Base-by-base conservation (phyloP, 2,329 filamentous ascomycete genomes). In the Colletotrichum lindemuthianum region DNA sequence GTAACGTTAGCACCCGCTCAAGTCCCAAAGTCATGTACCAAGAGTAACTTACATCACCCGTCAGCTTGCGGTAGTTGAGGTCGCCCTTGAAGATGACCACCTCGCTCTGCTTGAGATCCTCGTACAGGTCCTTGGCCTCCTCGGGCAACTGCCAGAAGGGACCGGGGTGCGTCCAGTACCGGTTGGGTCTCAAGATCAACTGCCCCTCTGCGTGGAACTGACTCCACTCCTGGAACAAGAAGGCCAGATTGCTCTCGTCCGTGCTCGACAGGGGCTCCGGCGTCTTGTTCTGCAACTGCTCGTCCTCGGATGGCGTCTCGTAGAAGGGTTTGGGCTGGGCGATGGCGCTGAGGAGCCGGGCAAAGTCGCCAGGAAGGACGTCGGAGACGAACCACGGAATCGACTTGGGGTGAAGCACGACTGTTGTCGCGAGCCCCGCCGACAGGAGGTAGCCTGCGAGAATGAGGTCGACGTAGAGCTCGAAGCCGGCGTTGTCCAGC, bases 341-440 rank as follows among this genome's bases (percentile, higher is more conserved):
- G n/a, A 99, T 85, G 5, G 91, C 92, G 67, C 86, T 88, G 55
- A 99, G 86, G 2, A 98, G 85, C n/a, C 90, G 88, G 1, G 83
- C 84, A 71, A 98, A 97, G 78, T 99, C 96, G 44, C 82, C 84
- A 0, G 95, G 94, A 10, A 97, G 79, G 4, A 98, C 96, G 72
- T 99, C 96, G 1, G 93, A 97, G 51, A 99, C 96, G 74, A 98
- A 99, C 96, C 96, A 99, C 1, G 96, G 96, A 63, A 99, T 94
- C 24, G 89, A 90, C 80, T 99, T 99, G 55, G 96, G 94, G 73
- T 97, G 94, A 9, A 99, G 85, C 16, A 98, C 89, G 12, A 99
- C 85, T 32, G 88, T 88, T 0, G 94, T 97, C 0, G 96, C 96
- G 6, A 99, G 87, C 0, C 91, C 92, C 0, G 93, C 85, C 0